These are phyloP conservation scores for Fusarium circinatum DNA, from an alignment of 2,329 filamentous ascomycete species.

Conservation along the genomic window DNA sequence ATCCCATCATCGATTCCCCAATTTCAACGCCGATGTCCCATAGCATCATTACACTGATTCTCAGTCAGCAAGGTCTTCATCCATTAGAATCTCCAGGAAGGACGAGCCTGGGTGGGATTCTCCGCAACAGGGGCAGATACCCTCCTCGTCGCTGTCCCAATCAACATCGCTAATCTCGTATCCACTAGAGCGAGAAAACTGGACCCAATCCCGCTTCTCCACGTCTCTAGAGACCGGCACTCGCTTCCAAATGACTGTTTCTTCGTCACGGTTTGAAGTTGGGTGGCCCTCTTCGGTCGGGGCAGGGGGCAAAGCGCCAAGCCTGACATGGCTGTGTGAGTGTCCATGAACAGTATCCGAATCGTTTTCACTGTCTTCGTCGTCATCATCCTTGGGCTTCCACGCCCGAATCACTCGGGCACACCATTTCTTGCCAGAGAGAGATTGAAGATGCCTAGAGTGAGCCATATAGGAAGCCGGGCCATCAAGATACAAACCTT, in stretches of 20 bases:
- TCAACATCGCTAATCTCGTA: slow-evolving; percentile 50
- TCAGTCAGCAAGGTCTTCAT: slow-evolving; percentile 44
- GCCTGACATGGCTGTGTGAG: slow-evolving; percentile 43
- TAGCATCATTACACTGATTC: slow-evolving; percentile 31
- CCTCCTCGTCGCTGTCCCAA: slow-evolving; percentile 50
- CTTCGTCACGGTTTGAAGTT: slow-evolving; percentile 52
- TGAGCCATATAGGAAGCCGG: slow-evolving; percentile 56
- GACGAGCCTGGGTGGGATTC: slow-evolving; percentile 51
- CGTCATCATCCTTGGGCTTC: slow-evolving; percentile 45
- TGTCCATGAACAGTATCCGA: slow-evolving; percentile 40
- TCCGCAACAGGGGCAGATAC: slow-evolving; percentile 54
- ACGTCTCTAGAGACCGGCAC: slow-evolving; percentile 56
- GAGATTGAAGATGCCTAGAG: slow-evolving; percentile 52
- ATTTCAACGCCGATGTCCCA: slow-evolving; percentile 22
- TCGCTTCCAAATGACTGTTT: slow-evolving; percentile 62
- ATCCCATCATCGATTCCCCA: slow-evolving; percentile 10
- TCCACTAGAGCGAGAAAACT: slow-evolving; percentile 57
- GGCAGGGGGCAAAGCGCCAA: slow-evolving; percentile 52
- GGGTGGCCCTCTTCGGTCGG: slow-evolving; percentile 57
- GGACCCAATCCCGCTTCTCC: slow-evolving; percentile 57
- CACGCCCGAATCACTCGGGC: slow-evolving; percentile 59
- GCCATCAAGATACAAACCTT: slow-evolving; percentile 62
- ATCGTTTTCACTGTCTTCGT: slow-evolving; percentile 42
- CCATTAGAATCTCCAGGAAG: slow-evolving; percentile 47
- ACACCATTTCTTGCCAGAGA: slow-evolving; percentile 54